Evolutionary conservation across 331 rosid species (phyloP).

Genomic region (Malus hybrid): DNA sequence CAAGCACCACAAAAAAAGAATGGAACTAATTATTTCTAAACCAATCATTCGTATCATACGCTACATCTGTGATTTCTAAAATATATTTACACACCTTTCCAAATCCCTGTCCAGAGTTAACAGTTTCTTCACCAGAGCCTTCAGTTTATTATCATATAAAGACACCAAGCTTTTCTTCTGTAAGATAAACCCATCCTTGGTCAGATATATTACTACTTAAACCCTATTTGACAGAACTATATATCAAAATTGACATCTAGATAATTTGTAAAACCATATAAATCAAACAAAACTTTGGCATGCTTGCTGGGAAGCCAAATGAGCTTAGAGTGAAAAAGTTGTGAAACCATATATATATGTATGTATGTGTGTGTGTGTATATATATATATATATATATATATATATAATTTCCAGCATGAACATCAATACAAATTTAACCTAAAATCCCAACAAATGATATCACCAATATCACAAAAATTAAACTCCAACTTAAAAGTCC

Average conservation of each 20-base stretch:
- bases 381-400: too few species aligned
- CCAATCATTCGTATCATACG: background rate
- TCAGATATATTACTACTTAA: constrained; percentile 15
- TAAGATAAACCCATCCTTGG: constrained; percentile 24
- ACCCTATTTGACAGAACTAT: constrained; percentile 3
- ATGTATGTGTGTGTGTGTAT: too few species aligned
- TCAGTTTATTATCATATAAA: constrained; percentile 66
- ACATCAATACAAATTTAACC: background rate
- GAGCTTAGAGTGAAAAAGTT: background rate
- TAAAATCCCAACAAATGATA: background rate
- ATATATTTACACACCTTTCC: constrained; percentile 49
- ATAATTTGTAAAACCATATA: constrained; percentile 9
- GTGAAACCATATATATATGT: constrained; percentile 2
- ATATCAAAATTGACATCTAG: constrained; percentile 1
- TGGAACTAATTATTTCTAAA: background rate
- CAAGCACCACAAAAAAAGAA: background rate
- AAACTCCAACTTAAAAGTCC: background rate
- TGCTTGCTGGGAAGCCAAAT: background rate
- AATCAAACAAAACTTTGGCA: background rate
- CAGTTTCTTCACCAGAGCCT: constrained; percentile 59
- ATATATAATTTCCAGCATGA: constrained; percentile 1
- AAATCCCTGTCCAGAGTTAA: constrained; percentile 54
- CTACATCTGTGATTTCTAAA: background rate
- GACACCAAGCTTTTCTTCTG: constrained; percentile 76
- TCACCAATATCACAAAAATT: background rate